Conservation (phyloP, 176 grass and related monocot genomes). For the Paspalum notatum region DNA sequence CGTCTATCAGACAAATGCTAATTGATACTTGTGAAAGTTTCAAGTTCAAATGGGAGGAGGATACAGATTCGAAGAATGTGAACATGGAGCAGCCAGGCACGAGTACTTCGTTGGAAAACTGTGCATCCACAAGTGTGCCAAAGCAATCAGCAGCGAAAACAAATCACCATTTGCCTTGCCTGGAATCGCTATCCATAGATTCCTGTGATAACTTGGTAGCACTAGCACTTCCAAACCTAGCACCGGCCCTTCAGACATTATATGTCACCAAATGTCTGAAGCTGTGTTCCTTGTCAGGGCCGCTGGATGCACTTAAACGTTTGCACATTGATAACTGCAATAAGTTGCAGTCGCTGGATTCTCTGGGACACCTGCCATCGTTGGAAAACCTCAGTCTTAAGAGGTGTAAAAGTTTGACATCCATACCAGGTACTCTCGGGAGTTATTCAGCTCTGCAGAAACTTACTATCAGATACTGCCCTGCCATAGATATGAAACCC, state of each 20-base stretch:
- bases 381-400: fast-evolving
- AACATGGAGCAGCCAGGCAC: not conserved
- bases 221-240: not conserved
- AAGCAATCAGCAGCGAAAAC: not conserved
- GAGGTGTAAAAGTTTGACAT: not conserved
- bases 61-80: not conserved
- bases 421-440: not conserved
- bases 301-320: not conserved
- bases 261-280: fast-evolving
- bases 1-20: fast-evolving
- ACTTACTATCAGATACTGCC: not conserved
- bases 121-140: not conserved
- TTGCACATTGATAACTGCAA: fast-evolving
- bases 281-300: not conserved
- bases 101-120: not conserved
- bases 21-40: not conserved
- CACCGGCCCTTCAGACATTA: not conserved
- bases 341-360: not conserved
- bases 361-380: not conserved
- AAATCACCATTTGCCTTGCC: not conserved
- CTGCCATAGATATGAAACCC: conserved; percentile 13
- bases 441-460: not conserved
- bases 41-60: not conserved
- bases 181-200: fast-evolving
- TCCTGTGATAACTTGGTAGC: not conserved